Conservation (phyloP, 208 protist genomes). For the Leishmania major region DNA sequence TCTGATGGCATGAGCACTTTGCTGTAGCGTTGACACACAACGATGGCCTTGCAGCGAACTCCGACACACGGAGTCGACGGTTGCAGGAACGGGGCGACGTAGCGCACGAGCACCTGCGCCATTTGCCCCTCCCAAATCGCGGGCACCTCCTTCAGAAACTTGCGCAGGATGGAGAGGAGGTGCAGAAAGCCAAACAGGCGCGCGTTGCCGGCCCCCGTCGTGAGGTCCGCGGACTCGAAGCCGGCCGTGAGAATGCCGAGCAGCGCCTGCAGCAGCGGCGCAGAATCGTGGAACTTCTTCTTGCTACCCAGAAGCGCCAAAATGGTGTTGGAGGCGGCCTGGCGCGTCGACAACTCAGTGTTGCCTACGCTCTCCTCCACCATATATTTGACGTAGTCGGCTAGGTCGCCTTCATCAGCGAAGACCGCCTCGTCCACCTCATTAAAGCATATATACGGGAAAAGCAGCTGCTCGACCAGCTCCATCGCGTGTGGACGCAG, state of each 20-base stretch:
- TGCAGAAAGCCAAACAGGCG: conserved; percentile 84
- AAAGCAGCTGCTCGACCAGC: conserved; percentile 77
- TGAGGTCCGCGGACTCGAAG: conserved; percentile 52
- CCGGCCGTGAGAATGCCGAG: conserved; percentile 60
- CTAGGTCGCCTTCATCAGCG: conserved; percentile 65
- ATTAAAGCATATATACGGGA: conserved; percentile 81
- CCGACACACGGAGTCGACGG: conserved; percentile 46
- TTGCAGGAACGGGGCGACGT: conserved; percentile 76
- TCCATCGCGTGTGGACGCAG: conserved; percentile 66
- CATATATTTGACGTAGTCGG: conserved; percentile 87
- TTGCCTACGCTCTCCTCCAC: conserved; percentile 76
- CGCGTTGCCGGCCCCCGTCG: conserved; percentile 49
- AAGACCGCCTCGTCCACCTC: conserved; percentile 85
- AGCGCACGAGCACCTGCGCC: conserved; percentile 72
- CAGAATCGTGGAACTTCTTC: conserved; percentile 78
- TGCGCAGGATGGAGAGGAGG: conserved; percentile 78
- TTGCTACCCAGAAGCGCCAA: conserved; percentile 66
- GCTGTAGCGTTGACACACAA: conserved; percentile 84
- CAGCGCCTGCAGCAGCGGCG: conserved; percentile 65
- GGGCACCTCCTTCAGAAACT: conserved; percentile 69
- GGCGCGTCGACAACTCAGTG: conserved; percentile 69
- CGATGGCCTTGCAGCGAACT: conserved; percentile 82
- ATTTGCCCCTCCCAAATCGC: conserved; percentile 82
- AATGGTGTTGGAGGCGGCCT: conserved; percentile 82
- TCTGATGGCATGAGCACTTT: conserved; percentile 78